These are phyloP conservation scores for Gossypium turneri DNA, from an alignment of 345 rosid genomes.

Conservation along the genomic window DNA sequence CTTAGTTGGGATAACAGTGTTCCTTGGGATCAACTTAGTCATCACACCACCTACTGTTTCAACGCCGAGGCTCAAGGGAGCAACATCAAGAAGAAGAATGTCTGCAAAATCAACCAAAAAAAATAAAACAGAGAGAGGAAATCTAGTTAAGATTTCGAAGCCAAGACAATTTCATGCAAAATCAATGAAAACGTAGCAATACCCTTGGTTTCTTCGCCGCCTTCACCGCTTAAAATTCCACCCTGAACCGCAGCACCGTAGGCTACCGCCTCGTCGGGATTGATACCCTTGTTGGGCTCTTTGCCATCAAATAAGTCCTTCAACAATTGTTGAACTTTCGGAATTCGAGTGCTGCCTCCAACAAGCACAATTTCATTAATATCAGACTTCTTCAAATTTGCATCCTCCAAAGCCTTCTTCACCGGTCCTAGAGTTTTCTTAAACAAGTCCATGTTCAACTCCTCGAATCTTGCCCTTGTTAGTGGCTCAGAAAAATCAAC, in stretches of 20 bases:
- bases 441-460: conserved; percentile 15
- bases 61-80: conserved; percentile 15
- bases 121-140: background rate
- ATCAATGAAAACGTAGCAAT: background rate
- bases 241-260: conserved; percentile 27
- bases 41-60: conserved; percentile 26
- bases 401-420: conserved; percentile 16
- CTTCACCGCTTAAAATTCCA: conserved; percentile 22
- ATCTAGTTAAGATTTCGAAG: background rate
- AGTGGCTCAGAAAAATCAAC: conserved; percentile 34
- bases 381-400: conserved; percentile 13
- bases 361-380: conserved; percentile 25
- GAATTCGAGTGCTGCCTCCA: conserved; percentile 28
- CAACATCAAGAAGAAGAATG: conserved; percentile 16
- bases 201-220: background rate
- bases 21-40: conserved; percentile 23
- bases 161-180: background rate
- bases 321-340: conserved; percentile 16
- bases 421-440: conserved; percentile 15
- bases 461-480: conserved; percentile 17
- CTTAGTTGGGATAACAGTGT: conserved; percentile 25
- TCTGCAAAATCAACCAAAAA: background rate
- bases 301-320: conserved; percentile 20
- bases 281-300: conserved; percentile 18
- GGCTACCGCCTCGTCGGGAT: conserved; percentile 30